Conservation (phyloP, 2,329 filamentous ascomycete genomes). For the Cladorrhinum sp. region DNA sequence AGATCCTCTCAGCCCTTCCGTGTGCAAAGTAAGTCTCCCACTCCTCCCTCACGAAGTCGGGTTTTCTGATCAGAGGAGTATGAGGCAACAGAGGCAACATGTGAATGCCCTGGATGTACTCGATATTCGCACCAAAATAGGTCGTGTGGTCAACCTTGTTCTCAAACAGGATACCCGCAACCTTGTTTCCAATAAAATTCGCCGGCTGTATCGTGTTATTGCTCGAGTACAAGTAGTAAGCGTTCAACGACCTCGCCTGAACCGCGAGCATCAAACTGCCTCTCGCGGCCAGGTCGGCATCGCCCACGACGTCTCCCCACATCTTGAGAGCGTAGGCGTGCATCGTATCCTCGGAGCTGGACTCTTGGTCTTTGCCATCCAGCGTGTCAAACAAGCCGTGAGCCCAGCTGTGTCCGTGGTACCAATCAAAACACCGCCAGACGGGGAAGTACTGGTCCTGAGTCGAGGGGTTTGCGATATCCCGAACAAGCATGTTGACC, state of each 20-base stretch:
- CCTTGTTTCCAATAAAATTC: slow-evolving; percentile 79
- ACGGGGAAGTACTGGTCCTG: slow-evolving; percentile 75
- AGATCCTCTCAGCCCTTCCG: slow-evolving; percentile 60
- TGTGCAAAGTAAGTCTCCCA: slow-evolving; percentile 76
- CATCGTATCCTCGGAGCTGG: slow-evolving; percentile 86
- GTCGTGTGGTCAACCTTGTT: slow-evolving; percentile 94
- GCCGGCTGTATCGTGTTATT: slow-evolving; percentile 68
- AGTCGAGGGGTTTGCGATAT: slow-evolving; percentile 71
- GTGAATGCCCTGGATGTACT: slow-evolving; percentile 76
- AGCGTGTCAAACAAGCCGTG: slow-evolving; percentile 68
- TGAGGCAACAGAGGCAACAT: slow-evolving; percentile 74
- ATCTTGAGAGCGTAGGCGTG: slow-evolving; percentile 85
- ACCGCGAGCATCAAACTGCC: slow-evolving; percentile 83
- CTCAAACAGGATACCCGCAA: slow-evolving; percentile 73
- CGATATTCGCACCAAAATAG: slow-evolving; percentile 73
- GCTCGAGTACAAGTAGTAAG: slow-evolving; percentile 77
- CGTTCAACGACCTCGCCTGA: slow-evolving; percentile 66
- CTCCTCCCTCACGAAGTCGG: slow-evolving; percentile 73
- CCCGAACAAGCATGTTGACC: slow-evolving; percentile 80
- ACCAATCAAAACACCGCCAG: slow-evolving; percentile 88
- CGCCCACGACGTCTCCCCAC: slow-evolving; percentile 80
- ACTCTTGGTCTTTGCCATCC: slow-evolving; percentile 83
- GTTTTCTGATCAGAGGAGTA: slow-evolving; percentile 63
- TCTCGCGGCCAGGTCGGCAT: slow-evolving; percentile 61
- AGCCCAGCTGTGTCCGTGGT: slow-evolving; percentile 90